Evolutionary conservation across 164 flowering plant genomes (phyloP).

Genomic region (Liquidambar formosana): DNA sequence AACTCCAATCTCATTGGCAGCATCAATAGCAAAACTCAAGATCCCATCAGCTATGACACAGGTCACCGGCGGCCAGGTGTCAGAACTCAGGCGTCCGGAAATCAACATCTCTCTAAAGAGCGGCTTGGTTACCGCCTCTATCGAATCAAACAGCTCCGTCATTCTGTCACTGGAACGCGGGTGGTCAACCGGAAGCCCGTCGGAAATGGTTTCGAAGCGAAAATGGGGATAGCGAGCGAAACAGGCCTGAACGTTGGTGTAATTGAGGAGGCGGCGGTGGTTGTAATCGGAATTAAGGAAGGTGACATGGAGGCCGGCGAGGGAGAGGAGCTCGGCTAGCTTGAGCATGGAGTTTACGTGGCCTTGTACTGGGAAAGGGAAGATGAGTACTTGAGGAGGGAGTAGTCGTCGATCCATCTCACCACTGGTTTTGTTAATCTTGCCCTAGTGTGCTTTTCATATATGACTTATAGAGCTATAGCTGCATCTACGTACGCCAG

Average conservation of each 20-base stretch:
- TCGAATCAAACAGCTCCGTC: slow-evolving; percentile 9
- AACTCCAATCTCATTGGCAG: too few species aligned
- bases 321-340: slow-evolving; percentile 23
- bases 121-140: neutral
- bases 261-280: slow-evolving; percentile 23
- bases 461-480: too few species aligned
- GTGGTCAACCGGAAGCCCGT: slow-evolving; percentile 23
- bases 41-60: too few species aligned
- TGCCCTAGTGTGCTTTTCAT: too few species aligned
- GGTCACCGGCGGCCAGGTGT: too few species aligned
- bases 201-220: slow-evolving; percentile 20
- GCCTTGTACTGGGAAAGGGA: slow-evolving; percentile 13
- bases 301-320: slow-evolving; percentile 20
- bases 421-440: too few species aligned
- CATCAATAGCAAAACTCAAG: too few species aligned
- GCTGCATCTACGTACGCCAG: too few species aligned
- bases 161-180: slow-evolving; percentile 9
- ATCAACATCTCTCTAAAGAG: neutral
- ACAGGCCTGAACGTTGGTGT: slow-evolving; percentile 4
- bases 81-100: slow-evolving; percentile 1
- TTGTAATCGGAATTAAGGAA: slow-evolving; percentile 18
- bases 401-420: neutral
- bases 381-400: slow-evolving; percentile 12
- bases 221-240: slow-evolving; percentile 9
- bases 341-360: slow-evolving; percentile 16